Evolutionary conservation across 225 moss, liverwort and hornwort species (phyloP).

Genomic region (Marchantia polymorpha): DNA sequence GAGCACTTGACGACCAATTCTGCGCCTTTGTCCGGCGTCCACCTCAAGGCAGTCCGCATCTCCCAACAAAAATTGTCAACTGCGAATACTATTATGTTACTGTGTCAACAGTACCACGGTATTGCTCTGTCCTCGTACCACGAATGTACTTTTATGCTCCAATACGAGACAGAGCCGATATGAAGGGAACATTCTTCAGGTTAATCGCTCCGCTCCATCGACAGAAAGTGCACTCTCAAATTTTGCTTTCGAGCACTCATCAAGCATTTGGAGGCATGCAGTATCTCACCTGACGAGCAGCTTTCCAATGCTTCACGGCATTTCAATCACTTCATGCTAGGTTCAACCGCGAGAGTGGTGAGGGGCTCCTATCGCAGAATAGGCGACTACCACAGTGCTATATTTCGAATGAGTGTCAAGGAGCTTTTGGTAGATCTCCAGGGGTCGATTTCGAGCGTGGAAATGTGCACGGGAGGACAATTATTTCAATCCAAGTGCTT

Average conservation of each 20-base stretch:
- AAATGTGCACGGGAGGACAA: neutral
- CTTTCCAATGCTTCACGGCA: constrained; percentile 36
- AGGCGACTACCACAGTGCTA: constrained; percentile 28
- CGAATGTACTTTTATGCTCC: neutral
- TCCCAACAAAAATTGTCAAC: neutral
- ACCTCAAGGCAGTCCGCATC: constrained; percentile 27
- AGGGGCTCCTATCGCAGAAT: constrained; percentile 34
- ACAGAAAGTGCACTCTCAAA: too few species aligned
- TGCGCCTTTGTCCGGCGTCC: constrained; percentile 31
- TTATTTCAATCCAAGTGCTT: neutral
- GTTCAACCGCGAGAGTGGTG: neutral
- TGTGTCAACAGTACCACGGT: neutral
- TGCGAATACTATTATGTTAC: neutral
- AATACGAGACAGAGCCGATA: neutral
- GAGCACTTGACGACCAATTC: constrained; percentile 25
- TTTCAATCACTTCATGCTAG: neutral
- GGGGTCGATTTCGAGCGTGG: neutral
- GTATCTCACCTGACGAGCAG: constrained; percentile 30
- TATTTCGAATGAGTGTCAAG: constrained; percentile 18
- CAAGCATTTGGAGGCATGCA: neutral
- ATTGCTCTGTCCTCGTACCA: neutral
- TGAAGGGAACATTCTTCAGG: too few species aligned
- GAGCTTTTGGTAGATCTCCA: constrained; percentile 23
- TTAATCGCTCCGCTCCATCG: neutral
- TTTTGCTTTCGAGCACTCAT: neutral